Base-by-base conservation (phyloP, 139 green algal species). In the Astrephomene gubernaculifera region DNA sequence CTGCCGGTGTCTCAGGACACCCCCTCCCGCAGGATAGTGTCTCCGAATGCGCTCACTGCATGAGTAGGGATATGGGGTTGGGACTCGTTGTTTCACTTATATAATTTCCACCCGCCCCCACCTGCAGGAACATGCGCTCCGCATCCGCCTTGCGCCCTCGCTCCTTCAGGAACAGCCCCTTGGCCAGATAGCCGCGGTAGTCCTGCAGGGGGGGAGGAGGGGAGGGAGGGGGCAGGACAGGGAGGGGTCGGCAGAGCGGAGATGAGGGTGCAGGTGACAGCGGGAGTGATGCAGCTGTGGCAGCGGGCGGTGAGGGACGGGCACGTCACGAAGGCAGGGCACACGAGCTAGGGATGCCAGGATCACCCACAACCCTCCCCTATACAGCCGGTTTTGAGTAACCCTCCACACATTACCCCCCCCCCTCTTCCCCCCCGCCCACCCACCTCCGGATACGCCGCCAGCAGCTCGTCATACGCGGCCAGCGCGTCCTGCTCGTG, bases 81-180 rank as follows among this genome's bases (percentile, higher is more conserved):
- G n/a, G n/a, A n/a, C n/a, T n/a, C n/a, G n/a, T n/a, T n/a, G n/a
- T n/a, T n/a, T n/a, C n/a, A n/a, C n/a, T n/a, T n/a, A n/a, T n/a
- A n/a, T n/a, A n/a, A n/a, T n/a, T n/a, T n/a, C n/a, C n/a, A n/a
- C 6, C 31, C 31, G 2, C 49, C 27, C 87, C 8, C 22, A 91
- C 88, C 88, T 94, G 91, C 71, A 94, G 78, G 87, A 94, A 92
- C 91, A 94, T 92, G 61, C 89, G 85, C 79, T 92, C 89, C 8
- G 89, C 86, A 69, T 94, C 91, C 5, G 87, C 89, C 57, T 89
- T 81, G 27, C 89, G 64, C 10, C 91, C 91, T n/a, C 87, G 57
- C 85, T 94, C 89, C 49, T 87, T 89, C 52, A 94, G 71, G 64
- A 89, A 92, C 74, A 94, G 60, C 4, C 87, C 91, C 83, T 92